These are phyloP conservation scores for Wickerhamomyces rabaulensis DNA, from an alignment of 805 yeast species.

Conservation along the genomic window DNA sequence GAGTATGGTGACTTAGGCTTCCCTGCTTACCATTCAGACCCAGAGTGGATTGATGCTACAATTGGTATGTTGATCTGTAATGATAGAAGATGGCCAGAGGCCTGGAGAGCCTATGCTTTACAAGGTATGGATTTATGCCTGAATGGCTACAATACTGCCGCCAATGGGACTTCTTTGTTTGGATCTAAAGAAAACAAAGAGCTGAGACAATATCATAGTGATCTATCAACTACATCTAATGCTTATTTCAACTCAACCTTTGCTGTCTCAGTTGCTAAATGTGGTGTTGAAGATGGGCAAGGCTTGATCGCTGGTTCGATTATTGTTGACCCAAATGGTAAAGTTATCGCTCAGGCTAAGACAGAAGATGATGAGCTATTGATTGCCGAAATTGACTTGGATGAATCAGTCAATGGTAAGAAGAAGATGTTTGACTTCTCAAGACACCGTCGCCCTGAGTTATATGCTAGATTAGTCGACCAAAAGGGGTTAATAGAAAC, in stretches of 20 bases:
- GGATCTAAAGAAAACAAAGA: conserved; percentile 29
- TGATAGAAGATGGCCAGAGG: conserved; percentile 38
- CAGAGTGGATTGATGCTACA: conserved; percentile 32
- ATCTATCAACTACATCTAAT: conserved; percentile 29
- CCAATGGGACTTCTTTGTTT: conserved; percentile 29
- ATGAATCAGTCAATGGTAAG: conserved; percentile 30
- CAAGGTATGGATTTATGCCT: conserved; percentile 36
- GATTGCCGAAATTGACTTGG: conserved; percentile 30
- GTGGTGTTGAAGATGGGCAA: conserved; percentile 34
- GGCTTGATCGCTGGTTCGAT: conserved; percentile 31
- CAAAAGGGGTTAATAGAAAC: conserved; percentile 27
- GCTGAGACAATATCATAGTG: conserved; percentile 29
- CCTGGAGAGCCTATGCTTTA: conserved; percentile 34
- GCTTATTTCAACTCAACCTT: conserved; percentile 31
- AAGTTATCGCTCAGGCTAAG: conserved; percentile 28
- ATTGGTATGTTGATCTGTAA: conserved; percentile 35
- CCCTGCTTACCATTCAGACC: conserved; percentile 29
- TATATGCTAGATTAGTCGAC: conserved; percentile 23
- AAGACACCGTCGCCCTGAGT: conserved; percentile 33
- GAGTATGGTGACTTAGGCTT: conserved; percentile 34
- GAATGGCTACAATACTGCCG: conserved; percentile 33
- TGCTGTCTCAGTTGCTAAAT: conserved; percentile 31
- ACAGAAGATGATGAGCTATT: conserved; percentile 31
- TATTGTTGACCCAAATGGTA: conserved; percentile 33
- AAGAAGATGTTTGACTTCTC: conserved; percentile 33